Base-by-base conservation (phyloP, 1,284 basidiomycete genomes). In the Spongiforma sp. region DNA sequence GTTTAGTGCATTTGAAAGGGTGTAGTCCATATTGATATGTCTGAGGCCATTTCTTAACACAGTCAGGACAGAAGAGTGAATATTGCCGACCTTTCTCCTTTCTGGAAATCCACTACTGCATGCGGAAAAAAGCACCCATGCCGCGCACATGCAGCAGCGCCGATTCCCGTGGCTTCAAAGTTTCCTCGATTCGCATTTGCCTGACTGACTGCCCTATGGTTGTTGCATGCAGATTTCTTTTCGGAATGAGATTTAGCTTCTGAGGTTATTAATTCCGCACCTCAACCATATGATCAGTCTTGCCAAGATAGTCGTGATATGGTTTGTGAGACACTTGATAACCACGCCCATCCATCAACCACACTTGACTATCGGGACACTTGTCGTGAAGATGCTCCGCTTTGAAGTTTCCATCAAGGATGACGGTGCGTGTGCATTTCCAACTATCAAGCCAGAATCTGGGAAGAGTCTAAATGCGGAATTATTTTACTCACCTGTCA, bases 21-120 rank as follows among this genome's bases (percentile, higher is more conserved):
- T 52, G n/a, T 68, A 73, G 34, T 73, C 69, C 61, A 73, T 72
- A 39, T 73, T 72, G 1, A 33, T 33, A 30, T 70, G 65, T 41
- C 39, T 41, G 17, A n/a, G n/a, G n/a, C n/a, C n/a, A n/a, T 69
- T 70, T 8, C n/a, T 8, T 17, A 21, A 41, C n/a, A 19, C 39
- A 41, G 39, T 5, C 12, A 41, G 8, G 4, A 21, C 39, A 21
- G 17, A 3, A 10, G 8, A 21, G 10, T 41, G n/a, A 21, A 17
- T 41, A 21, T 21, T 9, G 10, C 41, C 1, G 26, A 69, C 69
- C 59, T 21, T 69, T 65, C 5, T 5, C 41, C 41, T n/a, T 43
- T 43, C n/a, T 43, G 41, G 24, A 43, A 43, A n/a, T 43, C n/a
- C 7, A 67, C 67, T 28, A 67, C 57, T 1, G 63, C 62, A 30